Conservation (phyloP, 2,329 filamentous ascomycete species). For the Aphanoascus verrucosus region DNA sequence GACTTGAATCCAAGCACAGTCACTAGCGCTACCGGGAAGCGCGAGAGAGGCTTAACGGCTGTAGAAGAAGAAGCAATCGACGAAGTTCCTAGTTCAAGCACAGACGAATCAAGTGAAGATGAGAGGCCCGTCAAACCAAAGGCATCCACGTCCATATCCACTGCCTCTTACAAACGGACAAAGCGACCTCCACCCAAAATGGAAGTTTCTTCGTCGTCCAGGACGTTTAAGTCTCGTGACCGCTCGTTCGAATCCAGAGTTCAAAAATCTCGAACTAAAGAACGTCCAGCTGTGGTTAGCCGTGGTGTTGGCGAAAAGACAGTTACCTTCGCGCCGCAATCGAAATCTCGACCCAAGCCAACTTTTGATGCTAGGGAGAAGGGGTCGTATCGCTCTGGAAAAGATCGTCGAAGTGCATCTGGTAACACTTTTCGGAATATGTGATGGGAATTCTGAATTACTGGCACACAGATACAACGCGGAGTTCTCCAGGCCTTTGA, state of each 20-base stretch:
- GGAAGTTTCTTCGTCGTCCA: slow-evolving; percentile 46
- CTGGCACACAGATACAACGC: slow-evolving; percentile 31
- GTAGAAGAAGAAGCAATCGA: slow-evolving; percentile 53
- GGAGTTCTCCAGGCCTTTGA: not conserved
- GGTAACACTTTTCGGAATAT: slow-evolving; percentile 40
- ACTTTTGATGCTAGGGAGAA: slow-evolving; percentile 14
- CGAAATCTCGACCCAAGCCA: slow-evolving; percentile 28
- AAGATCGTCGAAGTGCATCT: slow-evolving; percentile 41
- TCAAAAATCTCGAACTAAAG: slow-evolving; percentile 32
- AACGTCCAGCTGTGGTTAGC: slow-evolving; percentile 24
- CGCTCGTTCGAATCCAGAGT: slow-evolving; percentile 50
- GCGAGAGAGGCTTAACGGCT: slow-evolving; percentile 47
- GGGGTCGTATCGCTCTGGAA: slow-evolving; percentile 24
- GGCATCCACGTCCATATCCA: slow-evolving; percentile 41
- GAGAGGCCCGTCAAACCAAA: slow-evolving; percentile 22
- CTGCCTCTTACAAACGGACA: slow-evolving; percentile 44
- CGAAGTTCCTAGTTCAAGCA: slow-evolving; percentile 36
- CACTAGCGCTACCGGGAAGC: slow-evolving; percentile 22
- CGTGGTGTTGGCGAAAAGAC: slow-evolving; percentile 43
- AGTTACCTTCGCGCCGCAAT: slow-evolving; percentile 49
- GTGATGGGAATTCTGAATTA: slow-evolving; percentile 20
- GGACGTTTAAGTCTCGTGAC: slow-evolving; percentile 36
- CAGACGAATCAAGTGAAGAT: slow-evolving; percentile 27
- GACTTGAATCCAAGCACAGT: slow-evolving; percentile 79
- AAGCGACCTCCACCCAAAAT: slow-evolving; percentile 44